These are phyloP conservation scores for Sapria himalayana DNA, from an alignment of 345 rosid species.

Conservation along the genomic window DNA sequence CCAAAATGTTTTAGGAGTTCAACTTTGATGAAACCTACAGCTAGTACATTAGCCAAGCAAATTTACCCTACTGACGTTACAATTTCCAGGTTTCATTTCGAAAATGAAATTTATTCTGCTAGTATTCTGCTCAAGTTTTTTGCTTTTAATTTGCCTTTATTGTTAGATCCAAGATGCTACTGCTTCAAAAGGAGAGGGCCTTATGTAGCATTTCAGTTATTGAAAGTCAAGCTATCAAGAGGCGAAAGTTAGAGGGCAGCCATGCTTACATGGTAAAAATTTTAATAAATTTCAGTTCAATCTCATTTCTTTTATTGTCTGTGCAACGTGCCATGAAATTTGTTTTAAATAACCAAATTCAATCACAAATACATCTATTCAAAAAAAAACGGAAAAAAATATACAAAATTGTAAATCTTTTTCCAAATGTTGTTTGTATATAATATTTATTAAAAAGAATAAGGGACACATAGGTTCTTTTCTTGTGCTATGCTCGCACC, in stretches of 20 bases:
- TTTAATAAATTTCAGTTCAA: too few relatives aligned
- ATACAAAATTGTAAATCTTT: too few relatives aligned
- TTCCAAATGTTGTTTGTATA: too few relatives aligned
- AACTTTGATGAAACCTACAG: conserved; percentile 89
- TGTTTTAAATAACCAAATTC: too few relatives aligned
- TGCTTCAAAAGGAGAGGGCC: conserved; percentile 20
- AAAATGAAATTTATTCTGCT: neutral
- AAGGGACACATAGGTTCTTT: too few relatives aligned
- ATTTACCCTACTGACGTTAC: conserved; percentile 16
- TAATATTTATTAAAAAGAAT: too few relatives aligned
- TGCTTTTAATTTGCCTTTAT: conserved; percentile 1
- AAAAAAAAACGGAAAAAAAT: too few relatives aligned
- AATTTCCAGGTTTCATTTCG: conserved; percentile 30
- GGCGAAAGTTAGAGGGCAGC: conserved; percentile 92
- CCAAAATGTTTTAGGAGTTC: conserved; percentile 39
- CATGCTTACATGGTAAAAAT: conserved; percentile 39
- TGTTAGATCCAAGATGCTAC: conserved; percentile 27
- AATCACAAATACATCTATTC: too few relatives aligned
- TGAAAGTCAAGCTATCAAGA: conserved; percentile 79
- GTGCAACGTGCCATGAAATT: neutral
- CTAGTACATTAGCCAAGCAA: conserved; percentile 72
- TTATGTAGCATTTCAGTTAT: conserved; percentile 23
- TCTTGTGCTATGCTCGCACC: too few relatives aligned
- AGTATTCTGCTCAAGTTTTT: neutral
- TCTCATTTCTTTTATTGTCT: neutral